Base-by-base conservation (phyloP, 345 rosid genomes). In the Citrus glauca region DNA sequence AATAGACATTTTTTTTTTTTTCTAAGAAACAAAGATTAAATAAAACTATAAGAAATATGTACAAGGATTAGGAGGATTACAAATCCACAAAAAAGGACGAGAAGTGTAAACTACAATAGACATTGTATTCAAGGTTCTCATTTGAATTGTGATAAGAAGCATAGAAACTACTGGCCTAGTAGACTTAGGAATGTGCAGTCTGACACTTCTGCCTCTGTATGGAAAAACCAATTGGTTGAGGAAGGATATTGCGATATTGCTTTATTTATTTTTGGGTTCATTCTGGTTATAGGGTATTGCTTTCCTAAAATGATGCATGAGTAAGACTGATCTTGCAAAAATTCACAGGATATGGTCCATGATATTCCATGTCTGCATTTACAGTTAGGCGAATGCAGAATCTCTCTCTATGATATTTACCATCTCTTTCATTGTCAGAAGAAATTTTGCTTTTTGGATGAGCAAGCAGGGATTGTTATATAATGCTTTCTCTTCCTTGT, bases 401-500 rank as follows among this genome's bases (percentile, higher is more conserved):
- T 70, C 53, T 69, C 76, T 73, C 24, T 61, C 9, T 37, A 57
- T 75, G 7, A 30, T 75, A 65, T 48, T 72, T 24, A 71, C 24
- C 25, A 20, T 56, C 33, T 53, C 69, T 61, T 66, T 27, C 42
- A 33, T 42, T 32, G 13, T 42, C 64, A 14, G 17, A 63, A 62
- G 61, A 32, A 20, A 22, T 24, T 55, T 25, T 61, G 48, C 48
- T 60, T 59, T 10, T 59, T 74, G 22, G 22, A 53, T 19, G 24
- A 10, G 72, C 72, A 75, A 30, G 25, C 53, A 38, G 27, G 66
- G 40, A 68, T 68, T 27, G 16, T 32, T n/a, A 2, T 14, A 64
- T 32, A 17, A 19, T 64, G 16, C 60, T 48, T 2, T 73, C 19
- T 4, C 50, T 72, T 37, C 30, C 60, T 20, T 1, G 7, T 22